Evolutionary conservation across 2,329 filamentous ascomycete species (phyloP), one percentile per base, ranked within the genome.

Genomic region (Nigrospora osmanthi): DNA sequence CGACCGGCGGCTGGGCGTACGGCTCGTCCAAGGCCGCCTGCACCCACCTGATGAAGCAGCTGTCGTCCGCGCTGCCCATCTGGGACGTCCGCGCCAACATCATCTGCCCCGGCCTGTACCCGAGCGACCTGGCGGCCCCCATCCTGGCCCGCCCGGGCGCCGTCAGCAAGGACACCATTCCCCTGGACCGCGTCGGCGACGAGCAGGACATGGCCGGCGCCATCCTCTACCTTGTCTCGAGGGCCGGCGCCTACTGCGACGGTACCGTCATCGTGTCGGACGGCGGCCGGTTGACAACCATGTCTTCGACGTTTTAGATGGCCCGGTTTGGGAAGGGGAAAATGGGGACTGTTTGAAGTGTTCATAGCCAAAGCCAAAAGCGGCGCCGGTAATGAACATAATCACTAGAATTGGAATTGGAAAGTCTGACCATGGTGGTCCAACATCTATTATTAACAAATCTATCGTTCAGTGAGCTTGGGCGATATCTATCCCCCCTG

Each of bases 1-100:
- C 82, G 0, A 83, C 88, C 23, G 84, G 85, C 17, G 87, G 89
- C 32, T 90, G 83, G 63, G 80, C 81, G 0, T 93, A 93, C 60
- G 87, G 86, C 14, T 78, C 86, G 15, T 83, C 80, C 48, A 93
- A 93, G 67, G 86, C 83, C 1, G 87, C 81, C 0, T 81, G 82
- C 0, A 83, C 83, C 9, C 82, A 89, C 50, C 64, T 89, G 35
- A 80, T 82, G 11, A 89, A 88, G 64, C 76, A 86, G 58, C 72
- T 90, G 59, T 78, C 78, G 11, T 74, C 78, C n/a, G 74, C 81
- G 55, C 71, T 89, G 51, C 73, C 76, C 32, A 76, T 78, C 51
- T 78, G 79, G 53, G 69, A 75, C 6, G 75, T 91, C 30, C 67
- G 70, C 30, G 66, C 66, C n/a, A 75, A 74, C 49, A 64, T 61